phyloP scores from a whole-genome alignment of 2,329 filamentous ascomycete species.

The Fusarium verrucosum region DNA sequence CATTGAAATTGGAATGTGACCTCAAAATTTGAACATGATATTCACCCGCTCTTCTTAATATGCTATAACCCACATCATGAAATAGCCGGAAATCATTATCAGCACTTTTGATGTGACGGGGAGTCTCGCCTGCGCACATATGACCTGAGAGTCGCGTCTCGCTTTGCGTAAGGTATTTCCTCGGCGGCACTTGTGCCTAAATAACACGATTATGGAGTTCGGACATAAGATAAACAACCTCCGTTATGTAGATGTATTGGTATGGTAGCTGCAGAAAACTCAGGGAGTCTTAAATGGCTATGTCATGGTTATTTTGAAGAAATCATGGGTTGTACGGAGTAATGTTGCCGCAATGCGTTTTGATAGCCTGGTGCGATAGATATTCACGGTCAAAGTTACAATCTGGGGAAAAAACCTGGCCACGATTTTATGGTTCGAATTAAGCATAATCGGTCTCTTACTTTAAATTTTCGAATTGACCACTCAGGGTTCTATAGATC shows the following conservation, averaged over 20 bases:
- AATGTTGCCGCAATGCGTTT: too few relatives aligned
- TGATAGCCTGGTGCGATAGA: too few relatives aligned
- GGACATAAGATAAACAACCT: background rate
- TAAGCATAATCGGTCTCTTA: background rate
- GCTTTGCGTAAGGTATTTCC: background rate
- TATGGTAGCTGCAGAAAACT: fast-evolving
- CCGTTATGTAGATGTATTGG: background rate
- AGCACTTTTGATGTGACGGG: background rate
- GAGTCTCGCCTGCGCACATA: background rate
- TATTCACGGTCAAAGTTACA: too few relatives aligned
- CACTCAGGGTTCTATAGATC: background rate
- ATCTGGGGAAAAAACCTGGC: too few relatives aligned
- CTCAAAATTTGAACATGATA: background rate
- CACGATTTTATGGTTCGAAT: background rate
- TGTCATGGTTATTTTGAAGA: too few relatives aligned
- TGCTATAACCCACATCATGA: background rate
- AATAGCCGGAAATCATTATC: background rate
- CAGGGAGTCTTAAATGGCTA: too few relatives aligned
- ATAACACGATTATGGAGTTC: background rate
- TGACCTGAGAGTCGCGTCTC: too few relatives aligned
- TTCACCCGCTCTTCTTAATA: background rate
- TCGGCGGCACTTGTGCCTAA: background rate
- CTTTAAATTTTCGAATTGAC: too few relatives aligned
- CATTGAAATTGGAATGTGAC: background rate
- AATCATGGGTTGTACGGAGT: too few relatives aligned